Evolutionary conservation across 352 stramenopile genomes (phyloP).

Genomic region (Phytophthora foliorum): DNA sequence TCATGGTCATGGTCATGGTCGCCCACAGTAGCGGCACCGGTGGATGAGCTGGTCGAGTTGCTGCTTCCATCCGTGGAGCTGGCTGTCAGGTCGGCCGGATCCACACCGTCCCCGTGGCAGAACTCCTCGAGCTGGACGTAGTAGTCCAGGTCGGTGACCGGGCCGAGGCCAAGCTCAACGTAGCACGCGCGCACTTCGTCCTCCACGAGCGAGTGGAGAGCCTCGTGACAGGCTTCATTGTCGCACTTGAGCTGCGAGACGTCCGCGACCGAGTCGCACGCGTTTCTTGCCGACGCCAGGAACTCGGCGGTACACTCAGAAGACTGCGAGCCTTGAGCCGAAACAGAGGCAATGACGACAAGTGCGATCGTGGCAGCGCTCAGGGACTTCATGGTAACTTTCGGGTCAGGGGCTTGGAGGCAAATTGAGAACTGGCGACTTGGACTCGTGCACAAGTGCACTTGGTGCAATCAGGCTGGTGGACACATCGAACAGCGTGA

Average conservation of each 20-base stretch:
- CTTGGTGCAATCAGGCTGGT: background rate
- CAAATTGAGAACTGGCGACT: conserved; percentile 34
- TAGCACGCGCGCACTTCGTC: conserved; percentile 50
- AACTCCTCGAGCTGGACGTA: conserved; percentile 52
- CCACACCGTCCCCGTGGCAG: conserved; percentile 49
- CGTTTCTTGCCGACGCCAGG: conserved; percentile 31
- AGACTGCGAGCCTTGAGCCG: conserved; percentile 24
- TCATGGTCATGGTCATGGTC: conserved; percentile 10
- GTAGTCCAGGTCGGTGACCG: conserved; percentile 43
- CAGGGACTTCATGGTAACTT: conserved; percentile 37
- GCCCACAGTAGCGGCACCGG: conserved; percentile 20
- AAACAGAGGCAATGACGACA: conserved; percentile 8
- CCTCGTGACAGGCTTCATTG: conserved; percentile 42
- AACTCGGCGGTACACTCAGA: conserved; percentile 38
- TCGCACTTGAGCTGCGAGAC: conserved; percentile 55
- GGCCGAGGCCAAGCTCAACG: conserved; percentile 39
- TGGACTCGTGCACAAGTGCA: background rate
- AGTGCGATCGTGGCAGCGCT: conserved; percentile 15
- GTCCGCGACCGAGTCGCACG: conserved; percentile 49
- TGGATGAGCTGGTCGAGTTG: conserved; percentile 28
- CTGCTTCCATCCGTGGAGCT: conserved; percentile 6
- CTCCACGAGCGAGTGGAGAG: conserved; percentile 51
- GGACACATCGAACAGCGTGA: conserved; percentile 6
- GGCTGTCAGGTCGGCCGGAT: conserved; percentile 37
- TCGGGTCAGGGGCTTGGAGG: conserved; percentile 6